Base-by-base conservation (phyloP, 1,139 yeast species). In the Pichia sp. region DNA sequence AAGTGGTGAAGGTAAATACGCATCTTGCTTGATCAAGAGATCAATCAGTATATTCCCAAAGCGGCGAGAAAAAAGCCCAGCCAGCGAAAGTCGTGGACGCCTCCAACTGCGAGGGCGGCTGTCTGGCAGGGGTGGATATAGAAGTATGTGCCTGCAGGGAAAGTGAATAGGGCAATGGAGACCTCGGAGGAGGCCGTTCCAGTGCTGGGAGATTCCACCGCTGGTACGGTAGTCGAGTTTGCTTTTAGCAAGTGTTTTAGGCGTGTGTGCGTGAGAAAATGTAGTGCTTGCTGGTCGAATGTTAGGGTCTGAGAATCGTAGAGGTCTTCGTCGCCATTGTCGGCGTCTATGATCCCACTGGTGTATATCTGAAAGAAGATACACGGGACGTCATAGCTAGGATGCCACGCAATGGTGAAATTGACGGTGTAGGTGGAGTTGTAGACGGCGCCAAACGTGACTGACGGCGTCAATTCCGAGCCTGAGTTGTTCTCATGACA, bases 51-150 rank as follows among this genome's bases (percentile, higher is more conserved):
- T 28, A 51, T 31, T 22, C 46, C 43, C 43, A 50, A 30, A n/a
- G 42, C 44, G 18, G 48, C 41, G 37, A 50, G n/a, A 37, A 48
- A 44, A 41, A 48, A 36, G 28, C 22, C 34, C 19, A 50, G 10
- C 52, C 50, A 46, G 41, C 13, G 22, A 25, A 37, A 28, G 16
- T 45, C 16, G n/a, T 43, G 7, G 47, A n/a, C 21, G 30, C 19
- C 28, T 25, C 13, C 30, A 4, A 19, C 16, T 42, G 34, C 9
- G 22, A 8, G 40, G 41, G 30, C 8, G 30, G 31, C 5, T 6
- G 42, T 10, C 45, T 64, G 66, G 49, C 70, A 67, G 1, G 70
- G 70, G 46, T 67, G 70, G 1, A 66, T 47, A 31, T 59, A 60
- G 23, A 36, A 45, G 30, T 23, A 45, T 2, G 46, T 43, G 22